These are phyloP conservation scores for Trypanosoma cruzi DNA, from an alignment of 208 protist genomes.

Conservation along the genomic window DNA sequence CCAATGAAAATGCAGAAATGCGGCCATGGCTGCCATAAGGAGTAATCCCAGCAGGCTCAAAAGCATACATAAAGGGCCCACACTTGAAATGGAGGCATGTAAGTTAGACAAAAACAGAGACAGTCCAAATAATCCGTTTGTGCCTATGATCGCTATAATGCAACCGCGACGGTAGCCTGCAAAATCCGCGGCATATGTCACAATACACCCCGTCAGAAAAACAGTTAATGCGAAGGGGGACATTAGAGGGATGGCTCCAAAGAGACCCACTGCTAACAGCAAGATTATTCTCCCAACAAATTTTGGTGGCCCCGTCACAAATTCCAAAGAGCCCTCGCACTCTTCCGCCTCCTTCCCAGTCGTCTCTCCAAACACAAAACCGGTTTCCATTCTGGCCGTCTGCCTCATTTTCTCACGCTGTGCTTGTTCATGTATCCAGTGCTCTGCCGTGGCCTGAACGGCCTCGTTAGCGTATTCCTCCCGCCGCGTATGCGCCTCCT, in stretches of 20 bases:
- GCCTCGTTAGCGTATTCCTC: slow-evolving; percentile 50
- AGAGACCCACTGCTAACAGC: slow-evolving; percentile 57
- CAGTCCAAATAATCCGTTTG: slow-evolving; percentile 41
- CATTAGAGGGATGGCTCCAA: slow-evolving; percentile 82
- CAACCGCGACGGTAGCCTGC: slow-evolving; percentile 62
- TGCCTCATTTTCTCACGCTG: slow-evolving; percentile 16
- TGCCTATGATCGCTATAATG: slow-evolving; percentile 51
- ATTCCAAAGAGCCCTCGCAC: slow-evolving; percentile 15
- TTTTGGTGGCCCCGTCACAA: slow-evolving; percentile 32
- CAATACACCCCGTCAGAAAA: slow-evolving; percentile 56
- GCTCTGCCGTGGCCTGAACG: slow-evolving; percentile 42
- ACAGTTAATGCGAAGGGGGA: slow-evolving; percentile 63
- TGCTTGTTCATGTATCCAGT: slow-evolving; percentile 50
- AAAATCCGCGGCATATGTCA: slow-evolving; percentile 82
- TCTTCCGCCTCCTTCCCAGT: background rate
- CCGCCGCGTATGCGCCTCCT: slow-evolving; percentile 28
- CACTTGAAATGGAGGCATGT: slow-evolving; percentile 43
- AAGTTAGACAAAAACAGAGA: slow-evolving; percentile 79
- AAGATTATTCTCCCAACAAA: slow-evolving; percentile 37
- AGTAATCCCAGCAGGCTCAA: slow-evolving; percentile 50
- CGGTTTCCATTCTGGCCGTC: background rate
- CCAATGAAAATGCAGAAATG: slow-evolving; percentile 84
- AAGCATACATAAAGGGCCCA: slow-evolving; percentile 77
- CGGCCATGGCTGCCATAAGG: slow-evolving; percentile 35
- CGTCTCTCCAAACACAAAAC: background rate